phyloP scores from a whole-genome alignment of 352 stramenopile genomes.

The Phytophthora pluvialis region DNA sequence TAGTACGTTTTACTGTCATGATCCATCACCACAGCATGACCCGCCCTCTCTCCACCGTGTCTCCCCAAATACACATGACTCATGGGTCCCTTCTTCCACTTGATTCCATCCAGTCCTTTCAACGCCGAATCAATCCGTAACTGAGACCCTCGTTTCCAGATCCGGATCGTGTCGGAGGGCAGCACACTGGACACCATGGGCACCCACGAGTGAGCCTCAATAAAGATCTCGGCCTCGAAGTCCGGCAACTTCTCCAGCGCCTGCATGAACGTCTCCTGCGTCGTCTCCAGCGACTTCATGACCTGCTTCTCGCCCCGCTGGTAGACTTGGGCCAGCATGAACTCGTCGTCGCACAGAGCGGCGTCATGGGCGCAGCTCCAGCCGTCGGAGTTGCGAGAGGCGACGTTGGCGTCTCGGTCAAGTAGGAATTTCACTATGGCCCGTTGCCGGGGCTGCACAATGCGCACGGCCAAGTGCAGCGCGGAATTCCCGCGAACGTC shows the following conservation, averaged over 20 bases:
- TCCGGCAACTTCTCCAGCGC: constrained; percentile 75
- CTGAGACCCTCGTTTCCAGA: constrained; percentile 74
- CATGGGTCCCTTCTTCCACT: constrained; percentile 77
- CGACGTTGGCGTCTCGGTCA: constrained; percentile 42
- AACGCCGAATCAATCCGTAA: constrained; percentile 75
- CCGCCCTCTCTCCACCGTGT: constrained; percentile 24
- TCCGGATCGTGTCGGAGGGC: constrained; percentile 74
- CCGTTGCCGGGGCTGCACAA: constrained; percentile 67
- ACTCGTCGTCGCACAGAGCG: constrained; percentile 78
- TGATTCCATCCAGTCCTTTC: constrained; percentile 78
- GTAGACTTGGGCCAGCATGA: constrained; percentile 73
- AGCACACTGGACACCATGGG: constrained; percentile 81
- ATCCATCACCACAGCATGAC: constrained; percentile 68
- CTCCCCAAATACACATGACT: constrained; percentile 74
- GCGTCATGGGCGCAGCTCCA: constrained; percentile 85
- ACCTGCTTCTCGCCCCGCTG: constrained; percentile 68
- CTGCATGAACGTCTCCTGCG: constrained; percentile 62
- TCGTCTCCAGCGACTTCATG: constrained; percentile 46
- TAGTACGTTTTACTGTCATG: constrained; percentile 65
- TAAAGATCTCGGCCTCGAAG: constrained; percentile 83
- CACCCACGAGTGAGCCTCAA: constrained; percentile 84
- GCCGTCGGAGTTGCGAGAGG: constrained; percentile 48
- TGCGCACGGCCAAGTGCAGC: constrained; percentile 73
- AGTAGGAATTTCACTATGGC: constrained; percentile 68
- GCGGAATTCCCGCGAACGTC: constrained; percentile 73